Conservation (phyloP, 2,329 filamentous ascomycete genomes). For the Elsinoe ampelina region DNA sequence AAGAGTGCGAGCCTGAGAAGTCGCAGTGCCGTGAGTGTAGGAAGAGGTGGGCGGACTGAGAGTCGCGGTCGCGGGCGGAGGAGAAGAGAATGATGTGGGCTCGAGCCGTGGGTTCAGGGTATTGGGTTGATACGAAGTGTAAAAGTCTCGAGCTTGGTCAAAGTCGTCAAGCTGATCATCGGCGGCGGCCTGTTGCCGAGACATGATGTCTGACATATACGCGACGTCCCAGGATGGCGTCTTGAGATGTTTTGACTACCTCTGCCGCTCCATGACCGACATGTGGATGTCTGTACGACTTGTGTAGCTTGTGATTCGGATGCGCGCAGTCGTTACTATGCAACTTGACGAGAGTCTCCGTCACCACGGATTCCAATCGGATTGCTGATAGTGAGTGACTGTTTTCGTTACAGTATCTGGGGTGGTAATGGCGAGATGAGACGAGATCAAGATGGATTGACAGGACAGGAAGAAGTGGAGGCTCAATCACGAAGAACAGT, state of each 20-base stretch:
- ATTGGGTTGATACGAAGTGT: constrained; percentile 9
- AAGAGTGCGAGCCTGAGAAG: constrained; percentile 4
- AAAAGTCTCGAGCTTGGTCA: constrained; percentile 12
- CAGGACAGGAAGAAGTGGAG: background rate
- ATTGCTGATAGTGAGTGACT: no score
- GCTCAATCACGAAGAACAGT: constrained; percentile 1
- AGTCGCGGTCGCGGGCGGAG: background rate
- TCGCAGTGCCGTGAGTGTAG: constrained; percentile 7
- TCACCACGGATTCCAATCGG: no score
- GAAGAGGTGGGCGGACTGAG: constrained; percentile 3
- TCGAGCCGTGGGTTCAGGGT: constrained; percentile 1
- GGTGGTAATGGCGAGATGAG: no score
- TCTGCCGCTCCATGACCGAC: background rate
- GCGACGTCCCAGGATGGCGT: constrained; percentile 9
- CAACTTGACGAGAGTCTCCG: background rate
- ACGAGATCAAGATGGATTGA: background rate
- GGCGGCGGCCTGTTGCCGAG: constrained; percentile 7
- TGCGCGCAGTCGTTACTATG: background rate
- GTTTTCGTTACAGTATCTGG: no score
- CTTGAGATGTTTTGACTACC: background rate
- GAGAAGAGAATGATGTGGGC: background rate
- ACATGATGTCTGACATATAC: constrained; percentile 13
- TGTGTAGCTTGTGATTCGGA: background rate
- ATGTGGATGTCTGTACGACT: background rate
- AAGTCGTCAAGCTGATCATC: constrained; percentile 2